A percentile compares a stretch with the other conserved stretches of the same genome.
Conservation (phyloP, 306 rosid genomes). For the Sphenostylis stenocarpa region DNA sequence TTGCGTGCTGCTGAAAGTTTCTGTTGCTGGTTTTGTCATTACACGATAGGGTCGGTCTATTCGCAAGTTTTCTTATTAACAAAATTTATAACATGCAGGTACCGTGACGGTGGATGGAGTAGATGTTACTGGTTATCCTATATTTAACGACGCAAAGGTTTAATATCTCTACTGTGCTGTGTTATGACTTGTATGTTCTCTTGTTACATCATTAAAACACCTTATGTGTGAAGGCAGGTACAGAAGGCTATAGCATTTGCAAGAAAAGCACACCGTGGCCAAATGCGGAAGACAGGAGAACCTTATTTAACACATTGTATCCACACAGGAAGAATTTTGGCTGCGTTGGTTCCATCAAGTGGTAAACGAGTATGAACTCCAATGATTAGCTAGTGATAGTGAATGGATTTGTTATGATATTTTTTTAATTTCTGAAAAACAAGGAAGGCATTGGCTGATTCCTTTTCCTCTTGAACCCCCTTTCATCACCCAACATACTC, state of each 20-base stretch:
- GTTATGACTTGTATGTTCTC: constrained; percentile 23
- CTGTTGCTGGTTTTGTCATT: background rate
- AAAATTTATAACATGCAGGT: constrained; percentile 50
- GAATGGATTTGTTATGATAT: background rate
- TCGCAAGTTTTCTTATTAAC: background rate
- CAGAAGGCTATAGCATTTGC: constrained; percentile 91
- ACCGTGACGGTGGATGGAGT: constrained; percentile 81
- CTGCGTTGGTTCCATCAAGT: constrained; percentile 84
- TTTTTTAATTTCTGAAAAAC: background rate
- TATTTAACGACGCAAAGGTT: constrained; percentile 83
- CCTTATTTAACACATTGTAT: constrained; percentile 91
- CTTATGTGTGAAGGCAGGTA: constrained; percentile 92
- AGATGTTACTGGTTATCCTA: constrained; percentile 81
- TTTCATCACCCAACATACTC: background rate
- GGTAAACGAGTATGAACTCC: constrained; percentile 71
- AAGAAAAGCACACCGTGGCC: constrained; percentile 88
- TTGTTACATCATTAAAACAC: constrained; percentile 48
- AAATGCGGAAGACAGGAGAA: constrained; percentile 85
- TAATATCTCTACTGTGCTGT: constrained; percentile 36
- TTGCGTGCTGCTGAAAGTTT: background rate
- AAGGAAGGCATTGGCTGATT: background rate
- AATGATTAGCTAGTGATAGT: constrained; percentile 24
- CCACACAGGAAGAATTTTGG: constrained; percentile 90
- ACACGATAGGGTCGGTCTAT: background rate
- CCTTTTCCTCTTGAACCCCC: background rate